A percentile compares a stretch with the other conserved stretches of the same genome.
Evolutionary conservation across 352 stramenopile genomes (phyloP).

Genomic region (Stramenopiles sp.): DNA sequence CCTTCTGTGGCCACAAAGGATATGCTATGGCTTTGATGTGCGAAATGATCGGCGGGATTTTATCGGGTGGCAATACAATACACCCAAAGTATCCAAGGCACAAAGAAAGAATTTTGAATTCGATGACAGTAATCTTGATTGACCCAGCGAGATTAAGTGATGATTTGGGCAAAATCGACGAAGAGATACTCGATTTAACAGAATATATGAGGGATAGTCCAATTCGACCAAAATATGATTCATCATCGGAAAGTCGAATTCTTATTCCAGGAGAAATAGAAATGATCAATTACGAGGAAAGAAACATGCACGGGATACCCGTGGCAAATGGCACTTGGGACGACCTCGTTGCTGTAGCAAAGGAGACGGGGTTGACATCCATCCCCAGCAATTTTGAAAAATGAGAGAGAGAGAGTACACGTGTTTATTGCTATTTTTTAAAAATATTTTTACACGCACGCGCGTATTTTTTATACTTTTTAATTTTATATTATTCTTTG

Average conservation of each 20-base stretch:
- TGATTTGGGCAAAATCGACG: neutral
- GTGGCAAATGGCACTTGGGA: neutral
- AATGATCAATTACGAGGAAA: neutral
- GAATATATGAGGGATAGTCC: neutral
- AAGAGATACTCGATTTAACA: neutral
- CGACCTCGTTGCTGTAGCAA: neutral
- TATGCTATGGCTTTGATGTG: neutral
- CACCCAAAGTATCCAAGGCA: neutral
- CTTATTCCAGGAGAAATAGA: neutral
- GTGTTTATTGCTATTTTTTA: neutral
- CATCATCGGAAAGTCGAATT: neutral
- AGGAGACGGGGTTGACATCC: neutral
- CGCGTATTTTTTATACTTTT: no score
- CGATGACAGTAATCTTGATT: neutral
- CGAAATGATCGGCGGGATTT: neutral
- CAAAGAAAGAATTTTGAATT: neutral
- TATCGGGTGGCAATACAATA: neutral
- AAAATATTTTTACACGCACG: no score
- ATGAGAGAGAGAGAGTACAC: neutral
- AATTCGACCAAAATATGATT: neutral
- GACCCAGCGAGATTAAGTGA: neutral
- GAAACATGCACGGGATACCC: neutral
- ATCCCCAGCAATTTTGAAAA: neutral
- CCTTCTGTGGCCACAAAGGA: neutral
- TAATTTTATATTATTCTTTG: no score